Percentiles rank a stretch among this genome's conserved stretches.
Conservation (phyloP, 345 rosid genomes). For the Conringia planisiliqua region DNA sequence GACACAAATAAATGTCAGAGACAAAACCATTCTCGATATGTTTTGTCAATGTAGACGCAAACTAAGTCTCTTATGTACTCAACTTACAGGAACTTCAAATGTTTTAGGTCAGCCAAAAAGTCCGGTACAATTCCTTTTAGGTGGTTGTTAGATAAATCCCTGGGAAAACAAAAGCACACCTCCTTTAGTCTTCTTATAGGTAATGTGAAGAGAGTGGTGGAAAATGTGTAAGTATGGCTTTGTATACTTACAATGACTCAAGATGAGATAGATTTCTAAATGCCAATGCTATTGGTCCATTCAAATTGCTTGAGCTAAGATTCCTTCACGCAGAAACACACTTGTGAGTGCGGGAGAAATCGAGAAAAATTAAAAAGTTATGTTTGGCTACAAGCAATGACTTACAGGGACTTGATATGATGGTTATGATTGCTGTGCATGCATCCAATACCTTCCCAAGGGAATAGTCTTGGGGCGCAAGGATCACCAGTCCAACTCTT, state of each 20-base stretch:
- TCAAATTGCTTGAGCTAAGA: slow-evolving; percentile 48
- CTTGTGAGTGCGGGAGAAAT: not conserved
- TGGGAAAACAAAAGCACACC: slow-evolving; percentile 15
- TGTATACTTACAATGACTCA: slow-evolving; percentile 40
- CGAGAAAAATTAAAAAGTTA: not conserved
- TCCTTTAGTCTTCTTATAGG: not conserved
- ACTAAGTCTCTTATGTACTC: not conserved
- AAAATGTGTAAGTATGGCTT: not conserved
- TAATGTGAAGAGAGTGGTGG: not conserved
- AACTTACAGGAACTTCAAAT: slow-evolving; percentile 42
- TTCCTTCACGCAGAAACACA: slow-evolving; percentile 36
- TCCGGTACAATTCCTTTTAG: slow-evolving; percentile 46
- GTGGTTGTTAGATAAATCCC: slow-evolving; percentile 61
- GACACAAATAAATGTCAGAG: not conserved
- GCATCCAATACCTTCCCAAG: slow-evolving; percentile 54
- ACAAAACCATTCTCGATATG: not conserved
- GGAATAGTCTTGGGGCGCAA: slow-evolving; percentile 42
- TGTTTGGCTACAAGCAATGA: not conserved
- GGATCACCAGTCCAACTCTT: slow-evolving; percentile 60
- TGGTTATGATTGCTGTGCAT: slow-evolving; percentile 19
- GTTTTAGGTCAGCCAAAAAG: slow-evolving; percentile 37
- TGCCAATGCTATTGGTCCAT: slow-evolving; percentile 38
- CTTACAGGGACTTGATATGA: slow-evolving; percentile 50
- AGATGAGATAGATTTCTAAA: slow-evolving; percentile 38
- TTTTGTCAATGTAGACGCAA: not conserved